These are phyloP conservation scores for Saccharomycopsis guyanensis DNA, from an alignment of 805 yeast genomes.

Conservation along the genomic window DNA sequence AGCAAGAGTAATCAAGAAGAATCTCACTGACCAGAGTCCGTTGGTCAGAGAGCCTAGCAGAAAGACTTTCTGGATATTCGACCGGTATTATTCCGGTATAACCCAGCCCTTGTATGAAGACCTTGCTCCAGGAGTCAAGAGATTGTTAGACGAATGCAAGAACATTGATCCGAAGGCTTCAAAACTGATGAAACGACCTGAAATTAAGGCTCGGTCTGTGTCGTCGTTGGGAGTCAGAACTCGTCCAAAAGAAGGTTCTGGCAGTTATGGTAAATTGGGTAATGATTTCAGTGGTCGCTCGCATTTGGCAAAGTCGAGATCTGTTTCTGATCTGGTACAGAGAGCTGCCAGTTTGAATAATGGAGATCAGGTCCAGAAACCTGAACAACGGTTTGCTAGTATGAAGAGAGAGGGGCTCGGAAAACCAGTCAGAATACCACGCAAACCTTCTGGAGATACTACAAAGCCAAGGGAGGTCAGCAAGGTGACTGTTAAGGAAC, in stretches of 20 bases:
- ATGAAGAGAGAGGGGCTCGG: conserved; percentile 2
- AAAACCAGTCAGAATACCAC: conserved; percentile 5
- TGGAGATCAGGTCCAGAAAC: background rate
- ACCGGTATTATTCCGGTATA: conserved; percentile 43
- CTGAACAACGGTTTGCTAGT: background rate
- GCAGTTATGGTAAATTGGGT: too few species aligned
- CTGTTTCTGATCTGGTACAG: conserved; percentile 4
- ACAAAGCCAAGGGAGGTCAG: background rate
- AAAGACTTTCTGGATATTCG: conserved; percentile 63
- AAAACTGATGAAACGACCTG: background rate
- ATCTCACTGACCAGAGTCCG: conserved; percentile 74
- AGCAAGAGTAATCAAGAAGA: conserved; percentile 45
- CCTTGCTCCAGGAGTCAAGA: conserved; percentile 30
- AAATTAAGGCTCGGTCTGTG: background rate
- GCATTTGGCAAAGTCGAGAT: conserved; percentile 3
- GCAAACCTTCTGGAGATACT: conserved; percentile 4
- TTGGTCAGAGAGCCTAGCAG: conserved; percentile 72
- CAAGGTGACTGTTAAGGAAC: conserved; percentile 17
- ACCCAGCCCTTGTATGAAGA: conserved; percentile 35
- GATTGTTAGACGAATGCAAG: conserved; percentile 54
- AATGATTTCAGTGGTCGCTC: background rate
- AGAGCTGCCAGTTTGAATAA: too few species aligned
- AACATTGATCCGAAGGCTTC: background rate
- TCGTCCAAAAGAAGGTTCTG: background rate
- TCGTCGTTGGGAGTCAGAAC: background rate